phyloP scores from a whole-genome alignment of 768 basidiomycete genomes.

The Lepiota venenata region DNA sequence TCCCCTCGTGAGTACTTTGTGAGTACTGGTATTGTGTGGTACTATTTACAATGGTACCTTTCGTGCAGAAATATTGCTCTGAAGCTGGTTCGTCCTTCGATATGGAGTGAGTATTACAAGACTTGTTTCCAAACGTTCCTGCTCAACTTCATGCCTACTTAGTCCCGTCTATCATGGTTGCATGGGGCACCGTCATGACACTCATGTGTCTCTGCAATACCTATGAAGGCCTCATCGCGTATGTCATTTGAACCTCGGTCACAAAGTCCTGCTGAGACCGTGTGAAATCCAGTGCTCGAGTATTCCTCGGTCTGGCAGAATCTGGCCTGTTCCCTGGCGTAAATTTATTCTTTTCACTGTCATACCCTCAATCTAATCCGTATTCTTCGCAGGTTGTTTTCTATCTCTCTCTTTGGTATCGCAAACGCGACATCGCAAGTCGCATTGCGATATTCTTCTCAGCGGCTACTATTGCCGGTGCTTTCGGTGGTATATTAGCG shows the following conservation, averaged over 20 bases:
- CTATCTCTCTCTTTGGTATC: slow-evolving; percentile 59
- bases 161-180: slow-evolving; percentile 31
- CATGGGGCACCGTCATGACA: slow-evolving; percentile 31
- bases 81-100: slow-evolving; percentile 27
- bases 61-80: slow-evolving; percentile 26
- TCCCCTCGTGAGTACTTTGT: slow-evolving; percentile 25
- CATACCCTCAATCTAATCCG: background rate
- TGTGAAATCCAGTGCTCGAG: slow-evolving; percentile 25
- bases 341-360: slow-evolving; percentile 4
- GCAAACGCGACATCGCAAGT: slow-evolving; percentile 50
- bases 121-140: background rate
- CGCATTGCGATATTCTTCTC: slow-evolving; percentile 64
- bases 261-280: background rate
- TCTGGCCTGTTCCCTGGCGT: slow-evolving; percentile 37
- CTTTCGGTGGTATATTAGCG: slow-evolving; percentile 39
- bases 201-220: slow-evolving; percentile 30
- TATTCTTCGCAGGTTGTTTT: slow-evolving; percentile 31
- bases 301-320: slow-evolving; percentile 39
- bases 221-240: slow-evolving; percentile 28
- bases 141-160: background rate
- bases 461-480: slow-evolving; percentile 54
- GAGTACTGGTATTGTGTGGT: background rate
- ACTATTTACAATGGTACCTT: background rate
- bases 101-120: slow-evolving; percentile 26
- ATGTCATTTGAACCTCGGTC: slow-evolving; percentile 1